Conservation (phyloP, 257 asterid genomes). For the Eustoma russellianum region DNA sequence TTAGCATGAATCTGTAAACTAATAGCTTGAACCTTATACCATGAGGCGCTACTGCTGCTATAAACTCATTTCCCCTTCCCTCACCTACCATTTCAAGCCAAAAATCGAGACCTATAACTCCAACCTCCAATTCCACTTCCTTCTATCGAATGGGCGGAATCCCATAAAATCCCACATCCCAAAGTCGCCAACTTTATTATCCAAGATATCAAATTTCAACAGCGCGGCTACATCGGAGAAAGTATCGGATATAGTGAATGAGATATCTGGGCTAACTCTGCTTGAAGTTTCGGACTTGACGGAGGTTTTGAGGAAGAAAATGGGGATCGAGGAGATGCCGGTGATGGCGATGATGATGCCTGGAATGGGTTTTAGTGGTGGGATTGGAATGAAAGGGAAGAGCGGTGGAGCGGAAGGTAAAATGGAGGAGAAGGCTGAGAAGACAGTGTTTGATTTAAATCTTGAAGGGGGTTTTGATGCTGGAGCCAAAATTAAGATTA, state of each 20-base stretch:
- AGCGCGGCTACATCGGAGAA: constrained; percentile 42
- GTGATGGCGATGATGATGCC: constrained; percentile 83
- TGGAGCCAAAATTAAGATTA: constrained; percentile 65
- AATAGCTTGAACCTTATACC: not conserved
- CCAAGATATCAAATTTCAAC: constrained; percentile 20
- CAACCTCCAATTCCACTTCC: not conserved
- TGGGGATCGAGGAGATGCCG: constrained; percentile 75
- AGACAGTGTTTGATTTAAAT: constrained; percentile 83
- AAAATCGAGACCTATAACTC: constrained; percentile 10
- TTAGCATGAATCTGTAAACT: constrained; percentile 10
- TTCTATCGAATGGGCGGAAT: not conserved
- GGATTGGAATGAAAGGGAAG: constrained; percentile 39
- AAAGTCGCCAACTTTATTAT: constrained; percentile 16
- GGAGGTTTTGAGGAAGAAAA: constrained; percentile 45
- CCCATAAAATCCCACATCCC: constrained; percentile 13
- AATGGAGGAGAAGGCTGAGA: constrained; percentile 62
- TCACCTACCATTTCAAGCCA: constrained; percentile 22
- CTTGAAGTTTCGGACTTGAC: constrained; percentile 65
- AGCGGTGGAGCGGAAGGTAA: constrained; percentile 38
- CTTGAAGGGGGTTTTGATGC: constrained; percentile 87
- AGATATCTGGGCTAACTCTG: constrained; percentile 52
- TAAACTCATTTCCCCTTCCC: constrained; percentile 37
- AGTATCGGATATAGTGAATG: constrained; percentile 50
- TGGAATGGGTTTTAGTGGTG: constrained; percentile 58
- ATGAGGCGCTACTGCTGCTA: constrained; percentile 37